These are phyloP conservation scores for Ulmus americana DNA, from an alignment of 331 rosid genomes.

Conservation along the genomic window DNA sequence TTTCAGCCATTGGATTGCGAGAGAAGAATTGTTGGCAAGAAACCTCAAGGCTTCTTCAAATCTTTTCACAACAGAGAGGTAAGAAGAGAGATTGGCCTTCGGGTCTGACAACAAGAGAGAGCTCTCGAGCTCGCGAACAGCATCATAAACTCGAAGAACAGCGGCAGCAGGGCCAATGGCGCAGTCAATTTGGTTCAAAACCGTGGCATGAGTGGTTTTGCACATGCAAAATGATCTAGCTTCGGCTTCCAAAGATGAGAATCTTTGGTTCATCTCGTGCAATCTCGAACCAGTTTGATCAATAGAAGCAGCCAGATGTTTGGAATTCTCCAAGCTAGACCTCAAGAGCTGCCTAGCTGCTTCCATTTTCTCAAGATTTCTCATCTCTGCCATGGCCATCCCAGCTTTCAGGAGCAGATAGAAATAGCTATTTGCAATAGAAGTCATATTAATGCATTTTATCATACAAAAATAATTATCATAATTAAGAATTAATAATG, in stretches of 20 bases:
- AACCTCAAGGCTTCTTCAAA: conserved; percentile 67
- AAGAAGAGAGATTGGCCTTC: conserved; percentile 42
- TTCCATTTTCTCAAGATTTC: conserved; percentile 35
- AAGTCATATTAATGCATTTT: conserved; percentile 7
- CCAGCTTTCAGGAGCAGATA: conserved; percentile 16
- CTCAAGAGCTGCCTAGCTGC: conserved; percentile 44
- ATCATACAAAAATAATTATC: conserved; percentile 17
- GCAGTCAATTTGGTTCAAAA: conserved; percentile 42
- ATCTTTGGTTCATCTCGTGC: conserved; percentile 35
- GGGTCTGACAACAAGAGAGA: conserved; percentile 36
- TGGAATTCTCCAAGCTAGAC: conserved; percentile 51
- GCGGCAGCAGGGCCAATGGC: conserved; percentile 64
- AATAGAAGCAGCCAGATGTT: conserved; percentile 36
- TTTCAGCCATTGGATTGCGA: conserved; percentile 61
- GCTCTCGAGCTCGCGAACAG: conserved; percentile 50
- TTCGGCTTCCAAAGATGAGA: conserved; percentile 42
- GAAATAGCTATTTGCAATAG: neutral
- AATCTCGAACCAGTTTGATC: conserved; percentile 44
- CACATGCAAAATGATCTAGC: conserved; percentile 22
- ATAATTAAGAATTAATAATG: conserved; percentile 14
- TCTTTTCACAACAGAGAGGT: conserved; percentile 41
- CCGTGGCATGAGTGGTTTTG: conserved; percentile 27
- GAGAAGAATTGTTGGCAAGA: conserved; percentile 56
- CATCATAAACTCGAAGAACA: conserved; percentile 41
- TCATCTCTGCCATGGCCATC: conserved; percentile 37